Evolutionary conservation across 2,329 filamentous ascomycete genomes (phyloP).

Genomic region (Cordyceps cicadae): DNA sequence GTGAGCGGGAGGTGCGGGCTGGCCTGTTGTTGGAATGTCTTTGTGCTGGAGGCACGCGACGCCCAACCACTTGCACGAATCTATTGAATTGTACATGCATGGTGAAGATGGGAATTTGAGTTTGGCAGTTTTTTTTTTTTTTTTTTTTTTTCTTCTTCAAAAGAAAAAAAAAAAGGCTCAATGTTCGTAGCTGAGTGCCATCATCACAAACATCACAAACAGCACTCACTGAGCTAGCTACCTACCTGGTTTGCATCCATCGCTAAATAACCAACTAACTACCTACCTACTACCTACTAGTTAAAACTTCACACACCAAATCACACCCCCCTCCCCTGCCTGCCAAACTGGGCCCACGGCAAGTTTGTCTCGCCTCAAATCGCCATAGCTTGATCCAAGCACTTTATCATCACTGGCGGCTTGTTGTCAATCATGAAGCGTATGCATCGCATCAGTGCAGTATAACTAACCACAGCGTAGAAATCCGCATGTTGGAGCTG

Average conservation of each 20-base stretch:
- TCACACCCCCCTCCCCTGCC: neutral
- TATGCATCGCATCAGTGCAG: neutral
- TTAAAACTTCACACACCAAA: neutral
- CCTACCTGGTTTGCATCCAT: no score
- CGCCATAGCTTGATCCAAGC: neutral
- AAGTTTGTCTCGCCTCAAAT: constrained; percentile 5
- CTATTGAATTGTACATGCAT: neutral
- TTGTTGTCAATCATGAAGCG: no score
- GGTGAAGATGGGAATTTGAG: neutral
- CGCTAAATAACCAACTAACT: no score
- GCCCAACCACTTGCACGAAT: neutral
- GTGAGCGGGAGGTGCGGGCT: neutral
- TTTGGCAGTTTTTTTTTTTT: no score
- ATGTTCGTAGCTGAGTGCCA: no score
- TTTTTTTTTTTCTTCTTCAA: no score
- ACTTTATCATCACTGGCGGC: no score
- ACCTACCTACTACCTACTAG: no score
- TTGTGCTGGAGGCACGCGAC: neutral
- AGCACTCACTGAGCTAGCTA: no score
- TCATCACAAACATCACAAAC: no score
- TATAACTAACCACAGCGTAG: neutral
- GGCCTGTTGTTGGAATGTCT: neutral
- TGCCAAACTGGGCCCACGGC: neutral
- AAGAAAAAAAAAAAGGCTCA: neutral
- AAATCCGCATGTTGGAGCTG: no score